These are phyloP conservation scores for Suhomyces choctaworum DNA, from an alignment of 1,139 yeast genomes.

Conservation along the genomic window DNA sequence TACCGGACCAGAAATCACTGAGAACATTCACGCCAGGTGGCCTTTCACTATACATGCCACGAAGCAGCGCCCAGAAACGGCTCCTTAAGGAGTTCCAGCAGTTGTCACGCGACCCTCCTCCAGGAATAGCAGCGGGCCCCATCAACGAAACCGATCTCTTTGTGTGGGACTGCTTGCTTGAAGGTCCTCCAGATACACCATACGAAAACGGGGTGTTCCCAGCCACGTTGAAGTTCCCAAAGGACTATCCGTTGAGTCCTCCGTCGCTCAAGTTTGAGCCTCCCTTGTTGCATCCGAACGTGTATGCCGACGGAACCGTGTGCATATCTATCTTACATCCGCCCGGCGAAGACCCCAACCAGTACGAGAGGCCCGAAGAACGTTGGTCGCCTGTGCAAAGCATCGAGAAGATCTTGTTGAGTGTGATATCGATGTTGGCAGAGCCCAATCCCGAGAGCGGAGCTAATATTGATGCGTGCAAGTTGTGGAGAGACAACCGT, in stretches of 20 bases:
- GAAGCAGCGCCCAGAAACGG: slow-evolving; percentile 79
- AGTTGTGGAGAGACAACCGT: slow-evolving; percentile 87
- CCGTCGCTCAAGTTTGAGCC: slow-evolving; percentile 84
- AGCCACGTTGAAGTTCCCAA: slow-evolving; percentile 79
- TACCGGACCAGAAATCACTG: too few relatives aligned
- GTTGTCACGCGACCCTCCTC: slow-evolving; percentile 82
- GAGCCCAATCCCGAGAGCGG: slow-evolving; percentile 97
- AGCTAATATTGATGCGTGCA: slow-evolving; percentile 95
- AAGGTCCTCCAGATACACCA: slow-evolving; percentile 92
- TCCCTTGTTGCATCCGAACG: slow-evolving; percentile 87
- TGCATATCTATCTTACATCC: slow-evolving; percentile 94
- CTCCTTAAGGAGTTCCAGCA: slow-evolving; percentile 88
- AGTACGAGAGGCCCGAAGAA: slow-evolving; percentile 92
- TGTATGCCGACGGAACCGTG: slow-evolving; percentile 91
- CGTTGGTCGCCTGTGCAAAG: slow-evolving; percentile 98
- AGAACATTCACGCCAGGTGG: too few relatives aligned
- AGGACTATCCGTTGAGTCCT: slow-evolving; percentile 90
- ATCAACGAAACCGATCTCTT: slow-evolving; percentile 76
- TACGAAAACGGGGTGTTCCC: slow-evolving; percentile 94
- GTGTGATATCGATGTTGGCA: slow-evolving; percentile 94
- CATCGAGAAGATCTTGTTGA: slow-evolving; percentile 86
- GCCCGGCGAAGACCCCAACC: slow-evolving; percentile 96
- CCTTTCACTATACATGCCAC: slow-evolving; percentile 32
- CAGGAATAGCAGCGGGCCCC: slow-evolving; percentile 95
- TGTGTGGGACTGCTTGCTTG: slow-evolving; percentile 87